A percentile compares a stretch with the other conserved stretches of the same genome.
phyloP scores from a whole-genome alignment of 2,329 filamentous ascomycete genomes.

The Leptographium lundbergii region DNA sequence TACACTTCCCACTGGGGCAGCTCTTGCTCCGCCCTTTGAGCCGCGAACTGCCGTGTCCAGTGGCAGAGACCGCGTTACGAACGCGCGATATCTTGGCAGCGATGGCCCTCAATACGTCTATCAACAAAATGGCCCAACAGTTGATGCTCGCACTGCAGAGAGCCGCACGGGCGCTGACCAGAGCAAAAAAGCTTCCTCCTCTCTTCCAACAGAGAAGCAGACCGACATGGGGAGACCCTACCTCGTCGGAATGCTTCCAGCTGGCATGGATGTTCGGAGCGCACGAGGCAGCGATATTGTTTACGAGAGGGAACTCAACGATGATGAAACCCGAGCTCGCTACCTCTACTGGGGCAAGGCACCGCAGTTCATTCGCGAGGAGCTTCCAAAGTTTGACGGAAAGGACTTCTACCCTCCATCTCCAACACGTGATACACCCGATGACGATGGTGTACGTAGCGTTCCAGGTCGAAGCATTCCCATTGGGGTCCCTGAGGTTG shows the following conservation, averaged over 20 bases:
- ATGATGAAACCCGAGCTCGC: slow-evolving; percentile 45
- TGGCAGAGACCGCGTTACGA: background rate
- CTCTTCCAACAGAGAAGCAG: slow-evolving; percentile 4
- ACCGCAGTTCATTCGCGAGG: slow-evolving; percentile 33
- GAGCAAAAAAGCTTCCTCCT: slow-evolving; percentile 3
- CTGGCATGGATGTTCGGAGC: slow-evolving; percentile 21
- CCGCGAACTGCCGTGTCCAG: slow-evolving; percentile 19
- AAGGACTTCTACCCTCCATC: slow-evolving; percentile 51
- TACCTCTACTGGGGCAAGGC: slow-evolving; percentile 49
- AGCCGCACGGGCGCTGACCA: background rate
- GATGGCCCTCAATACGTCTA: background rate
- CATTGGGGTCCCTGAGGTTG: background rate
- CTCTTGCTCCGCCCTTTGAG: slow-evolving; percentile 36
- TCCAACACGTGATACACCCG: slow-evolving; percentile 17
- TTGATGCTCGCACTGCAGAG: background rate
- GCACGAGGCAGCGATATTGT: slow-evolving; percentile 35
- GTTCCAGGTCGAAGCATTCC: background rate
- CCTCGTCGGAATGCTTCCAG: slow-evolving; percentile 24
- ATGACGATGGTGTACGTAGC: background rate
- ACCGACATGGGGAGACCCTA: slow-evolving; percentile 29
- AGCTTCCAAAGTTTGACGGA: slow-evolving; percentile 51
- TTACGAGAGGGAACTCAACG: slow-evolving; percentile 44
- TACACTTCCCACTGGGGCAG: slow-evolving; percentile 31
- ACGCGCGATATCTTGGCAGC: background rate
- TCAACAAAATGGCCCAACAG: background rate